Conservation (phyloP, 208 protist species). For the Sergeia podlipaevii region DNA sequence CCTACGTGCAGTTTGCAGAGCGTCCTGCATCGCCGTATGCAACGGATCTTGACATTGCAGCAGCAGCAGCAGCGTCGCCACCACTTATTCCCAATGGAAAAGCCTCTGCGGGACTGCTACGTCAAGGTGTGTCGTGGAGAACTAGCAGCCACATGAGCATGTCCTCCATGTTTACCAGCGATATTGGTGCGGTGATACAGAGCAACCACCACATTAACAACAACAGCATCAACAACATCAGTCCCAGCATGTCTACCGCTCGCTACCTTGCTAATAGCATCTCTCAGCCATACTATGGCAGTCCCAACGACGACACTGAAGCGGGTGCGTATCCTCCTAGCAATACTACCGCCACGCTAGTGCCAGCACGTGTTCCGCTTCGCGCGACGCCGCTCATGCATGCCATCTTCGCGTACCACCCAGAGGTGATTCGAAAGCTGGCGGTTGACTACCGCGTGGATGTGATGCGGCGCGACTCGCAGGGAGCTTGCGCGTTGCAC, state of each 20-base stretch:
- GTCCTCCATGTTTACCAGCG: too few species aligned
- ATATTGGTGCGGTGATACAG: too few species aligned
- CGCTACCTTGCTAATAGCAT: too few species aligned
- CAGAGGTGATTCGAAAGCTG: slow-evolving; percentile 74
- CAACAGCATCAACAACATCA: too few species aligned
- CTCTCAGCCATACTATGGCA: too few species aligned
- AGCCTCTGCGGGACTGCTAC: too few species aligned
- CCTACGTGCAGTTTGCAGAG: slow-evolving; percentile 38
- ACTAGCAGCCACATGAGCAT: too few species aligned
- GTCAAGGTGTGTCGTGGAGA: too few species aligned
- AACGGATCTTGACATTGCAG: background rate
- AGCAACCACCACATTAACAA: background rate
- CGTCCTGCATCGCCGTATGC: background rate
- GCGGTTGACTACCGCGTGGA: slow-evolving; percentile 66
- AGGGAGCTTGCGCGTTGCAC: slow-evolving; percentile 77
- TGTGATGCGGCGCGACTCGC: slow-evolving; percentile 62
- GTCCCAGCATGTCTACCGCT: too few species aligned
- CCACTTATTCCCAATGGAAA: too few species aligned
- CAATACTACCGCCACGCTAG: background rate
- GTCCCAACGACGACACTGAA: background rate
- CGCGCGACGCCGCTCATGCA: slow-evolving; percentile 69
- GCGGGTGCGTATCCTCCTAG: too few species aligned
- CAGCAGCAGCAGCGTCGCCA: background rate
- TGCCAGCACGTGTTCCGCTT: slow-evolving; percentile 27
- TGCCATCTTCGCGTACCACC: slow-evolving; percentile 75